A percentile compares a stretch with the other conserved stretches of the same genome.
Evolutionary conservation across 1,139 yeast genomes (phyloP).

Genomic region (Debaryomyces sp.): DNA sequence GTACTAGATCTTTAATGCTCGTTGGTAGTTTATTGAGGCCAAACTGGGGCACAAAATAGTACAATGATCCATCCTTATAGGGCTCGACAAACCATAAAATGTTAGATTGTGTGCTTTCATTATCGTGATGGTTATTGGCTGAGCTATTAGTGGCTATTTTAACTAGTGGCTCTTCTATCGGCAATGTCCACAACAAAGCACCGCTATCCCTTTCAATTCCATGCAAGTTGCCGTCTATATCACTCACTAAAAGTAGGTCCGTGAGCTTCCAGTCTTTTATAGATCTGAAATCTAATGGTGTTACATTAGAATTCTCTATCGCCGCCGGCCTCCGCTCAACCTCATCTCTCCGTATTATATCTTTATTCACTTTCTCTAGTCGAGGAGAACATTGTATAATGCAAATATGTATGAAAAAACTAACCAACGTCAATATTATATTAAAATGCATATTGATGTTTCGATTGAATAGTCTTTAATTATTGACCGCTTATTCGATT

Average conservation of each 20-base stretch:
- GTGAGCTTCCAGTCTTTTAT: conserved; percentile 61
- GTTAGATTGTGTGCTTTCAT: conserved; percentile 28
- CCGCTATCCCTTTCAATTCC: conserved; percentile 83
- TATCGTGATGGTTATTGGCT: background rate
- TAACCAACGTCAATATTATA: background rate
- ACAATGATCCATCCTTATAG: conserved; percentile 80
- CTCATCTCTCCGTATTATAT: background rate
- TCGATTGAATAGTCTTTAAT: background rate
- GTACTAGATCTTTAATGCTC: conserved; percentile 74
- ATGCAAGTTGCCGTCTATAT: conserved; percentile 86
- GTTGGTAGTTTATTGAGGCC: conserved; percentile 87
- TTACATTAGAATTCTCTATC: conserved; percentile 14
- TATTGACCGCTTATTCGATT: background rate
- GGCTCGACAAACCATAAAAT: conserved; percentile 89
- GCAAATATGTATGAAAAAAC: background rate
- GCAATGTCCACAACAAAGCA: conserved; percentile 74
- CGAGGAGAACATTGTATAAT: background rate
- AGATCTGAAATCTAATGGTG: conserved; percentile 42
- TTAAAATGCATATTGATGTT: conserved; percentile 4
- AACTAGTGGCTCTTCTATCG: conserved; percentile 54
- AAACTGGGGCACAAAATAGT: conserved; percentile 73
- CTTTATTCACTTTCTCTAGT: conserved; percentile 3
- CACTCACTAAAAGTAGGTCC: conserved; percentile 69
- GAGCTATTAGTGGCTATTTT: conserved; percentile 40
- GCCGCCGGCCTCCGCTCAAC: background rate